Evolutionary conservation across 768 basidiomycete genomes (phyloP).

Genomic region (Melanogaster broomeanus): DNA sequence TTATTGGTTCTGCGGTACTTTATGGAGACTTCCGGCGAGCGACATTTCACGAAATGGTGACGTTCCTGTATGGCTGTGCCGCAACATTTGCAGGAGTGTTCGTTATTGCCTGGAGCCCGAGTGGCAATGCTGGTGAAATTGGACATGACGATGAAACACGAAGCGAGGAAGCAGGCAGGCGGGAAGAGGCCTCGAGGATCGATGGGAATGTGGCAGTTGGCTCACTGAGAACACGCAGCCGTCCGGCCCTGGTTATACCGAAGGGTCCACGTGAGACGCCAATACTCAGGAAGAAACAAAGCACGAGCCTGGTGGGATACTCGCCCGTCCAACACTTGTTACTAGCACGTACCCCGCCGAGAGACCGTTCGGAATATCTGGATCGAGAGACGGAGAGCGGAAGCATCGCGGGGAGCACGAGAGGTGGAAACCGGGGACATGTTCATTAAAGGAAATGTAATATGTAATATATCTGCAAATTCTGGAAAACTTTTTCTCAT

Average conservation of each 20-base stretch:
- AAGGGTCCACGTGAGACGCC: slow-evolving; percentile 46
- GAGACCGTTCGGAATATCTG: slow-evolving; percentile 41
- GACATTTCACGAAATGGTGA: slow-evolving; percentile 78
- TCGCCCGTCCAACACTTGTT: slow-evolving; percentile 79
- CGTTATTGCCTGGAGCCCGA: slow-evolving; percentile 73
- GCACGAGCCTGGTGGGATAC: slow-evolving; percentile 63
- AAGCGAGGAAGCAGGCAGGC: slow-evolving; percentile 31
- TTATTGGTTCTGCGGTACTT: slow-evolving; percentile 89
- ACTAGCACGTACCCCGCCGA: slow-evolving; percentile 65
- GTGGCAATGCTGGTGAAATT: slow-evolving; percentile 27
- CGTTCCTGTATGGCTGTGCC: slow-evolving; percentile 83
- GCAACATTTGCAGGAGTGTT: slow-evolving; percentile 92
- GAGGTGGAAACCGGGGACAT: slow-evolving; percentile 5
- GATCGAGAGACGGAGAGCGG: slow-evolving; percentile 33
- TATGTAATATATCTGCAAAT: neutral
- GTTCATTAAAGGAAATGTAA: neutral
- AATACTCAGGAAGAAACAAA: slow-evolving; percentile 51
- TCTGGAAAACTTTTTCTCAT: neutral
- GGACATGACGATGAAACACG: slow-evolving; percentile 30
- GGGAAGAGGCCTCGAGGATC: slow-evolving; percentile 29
- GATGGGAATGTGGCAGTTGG: slow-evolving; percentile 17
- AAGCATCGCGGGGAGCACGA: slow-evolving; percentile 3
- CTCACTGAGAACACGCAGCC: slow-evolving; percentile 25
- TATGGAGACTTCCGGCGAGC: slow-evolving; percentile 91
- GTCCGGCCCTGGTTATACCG: slow-evolving; percentile 51